These are phyloP conservation scores for Chrysanthemum seticuspe DNA, from an alignment of 129 eudicot genomes.

Conservation along the genomic window DNA sequence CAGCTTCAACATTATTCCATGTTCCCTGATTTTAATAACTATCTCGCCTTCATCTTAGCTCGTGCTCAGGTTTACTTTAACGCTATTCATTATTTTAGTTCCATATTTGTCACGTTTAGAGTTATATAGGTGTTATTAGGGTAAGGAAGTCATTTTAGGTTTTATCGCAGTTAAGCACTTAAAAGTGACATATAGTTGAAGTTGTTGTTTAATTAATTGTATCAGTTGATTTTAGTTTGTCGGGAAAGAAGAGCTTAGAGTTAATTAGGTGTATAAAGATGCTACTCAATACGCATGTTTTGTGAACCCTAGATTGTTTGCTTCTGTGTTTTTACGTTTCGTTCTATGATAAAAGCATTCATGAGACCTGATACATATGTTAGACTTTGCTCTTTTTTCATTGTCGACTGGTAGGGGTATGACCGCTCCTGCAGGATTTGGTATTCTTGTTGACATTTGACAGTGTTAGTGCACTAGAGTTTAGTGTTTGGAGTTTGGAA, in stretches of 20 bases:
- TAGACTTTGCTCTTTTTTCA: neutral
- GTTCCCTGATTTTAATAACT: slow-evolving; percentile 91
- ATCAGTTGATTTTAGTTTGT: neutral
- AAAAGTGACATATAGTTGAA: too few relatives aligned
- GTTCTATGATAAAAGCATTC: neutral
- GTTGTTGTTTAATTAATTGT: too few relatives aligned
- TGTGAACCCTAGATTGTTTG: slow-evolving; percentile 20
- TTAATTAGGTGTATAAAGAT: neutral
- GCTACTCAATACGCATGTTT: slow-evolving; percentile 1
- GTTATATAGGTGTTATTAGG: too few relatives aligned
- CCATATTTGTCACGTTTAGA: too few relatives aligned
- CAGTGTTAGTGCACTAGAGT: neutral
- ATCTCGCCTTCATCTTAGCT: slow-evolving; percentile 85
- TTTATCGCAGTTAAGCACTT: too few relatives aligned
- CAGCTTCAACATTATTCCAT: slow-evolving; percentile 87
- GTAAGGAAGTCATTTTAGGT: too few relatives aligned
- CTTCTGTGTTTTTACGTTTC: neutral
- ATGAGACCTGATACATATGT: neutral
- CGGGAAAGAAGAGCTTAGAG: neutral
- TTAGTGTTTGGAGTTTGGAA: neutral
- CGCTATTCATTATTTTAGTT: too few relatives aligned
- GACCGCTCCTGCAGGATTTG: too few relatives aligned
- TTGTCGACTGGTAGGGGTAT: too few relatives aligned
- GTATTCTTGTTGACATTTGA: too few relatives aligned
- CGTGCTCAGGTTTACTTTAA: slow-evolving; percentile 60